Evolutionary conservation across 1,284 basidiomycete species (phyloP).

Genomic region (Rugosomyces carneus): DNA sequence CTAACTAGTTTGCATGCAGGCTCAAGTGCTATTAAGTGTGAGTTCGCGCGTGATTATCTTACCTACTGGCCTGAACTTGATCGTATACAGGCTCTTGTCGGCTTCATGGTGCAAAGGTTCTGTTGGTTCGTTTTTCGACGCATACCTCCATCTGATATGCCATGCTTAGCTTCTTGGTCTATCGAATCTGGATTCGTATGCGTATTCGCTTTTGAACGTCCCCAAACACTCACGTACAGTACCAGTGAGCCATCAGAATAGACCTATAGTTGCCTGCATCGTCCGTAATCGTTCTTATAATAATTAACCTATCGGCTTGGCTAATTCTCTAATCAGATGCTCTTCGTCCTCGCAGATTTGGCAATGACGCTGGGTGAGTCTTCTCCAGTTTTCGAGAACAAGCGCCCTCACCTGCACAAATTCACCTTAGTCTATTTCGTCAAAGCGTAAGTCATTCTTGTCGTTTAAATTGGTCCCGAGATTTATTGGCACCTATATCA

Average conservation of each 20-base stretch:
- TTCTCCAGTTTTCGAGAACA: background rate
- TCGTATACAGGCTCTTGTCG: conserved; percentile 3
- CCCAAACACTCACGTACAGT: background rate
- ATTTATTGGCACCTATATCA: background rate
- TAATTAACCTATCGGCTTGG: background rate
- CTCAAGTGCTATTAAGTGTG: conserved; percentile 7
- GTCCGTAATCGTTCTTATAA: conserved; percentile 1
- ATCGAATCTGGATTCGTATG: conserved; percentile 14
- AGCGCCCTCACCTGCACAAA: background rate
- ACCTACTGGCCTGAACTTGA: background rate
- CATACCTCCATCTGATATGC: background rate
- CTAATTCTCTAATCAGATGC: background rate
- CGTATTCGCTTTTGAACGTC: background rate
- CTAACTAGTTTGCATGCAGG: background rate
- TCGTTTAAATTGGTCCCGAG: background rate
- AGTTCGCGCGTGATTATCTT: background rate
- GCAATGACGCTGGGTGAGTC: conserved; percentile 6
- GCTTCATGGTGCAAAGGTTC: conserved; percentile 10
- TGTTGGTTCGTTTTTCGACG: background rate
- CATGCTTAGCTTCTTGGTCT: conserved; percentile 11
- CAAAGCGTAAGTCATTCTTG: conserved; percentile 5
- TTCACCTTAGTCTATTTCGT: conserved; percentile 7
- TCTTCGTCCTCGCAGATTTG: conserved; percentile 12
- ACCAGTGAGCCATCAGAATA: conserved; percentile 9
- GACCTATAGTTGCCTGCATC: background rate